These are phyloP conservation scores for Silene conica DNA, from an alignment of 148 eudicot genomes.

Conservation along the genomic window DNA sequence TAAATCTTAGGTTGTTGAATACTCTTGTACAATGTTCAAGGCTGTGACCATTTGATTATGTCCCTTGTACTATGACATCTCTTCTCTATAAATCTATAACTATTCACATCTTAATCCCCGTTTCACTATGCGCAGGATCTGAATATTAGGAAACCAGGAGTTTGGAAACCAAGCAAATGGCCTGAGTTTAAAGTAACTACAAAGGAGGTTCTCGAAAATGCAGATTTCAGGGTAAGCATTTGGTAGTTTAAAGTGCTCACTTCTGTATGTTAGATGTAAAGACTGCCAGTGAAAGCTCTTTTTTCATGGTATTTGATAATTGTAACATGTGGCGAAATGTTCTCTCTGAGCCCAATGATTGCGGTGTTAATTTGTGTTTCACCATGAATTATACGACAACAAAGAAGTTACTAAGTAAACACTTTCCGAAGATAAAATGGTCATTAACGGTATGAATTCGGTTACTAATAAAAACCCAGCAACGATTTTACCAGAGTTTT, in stretches of 20 bases:
- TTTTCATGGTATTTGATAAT: not conserved
- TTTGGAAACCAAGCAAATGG: slow-evolving; percentile 47
- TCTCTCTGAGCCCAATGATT: not conserved
- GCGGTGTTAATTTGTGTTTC: not conserved
- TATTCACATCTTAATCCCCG: not conserved
- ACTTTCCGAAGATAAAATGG: not conserved
- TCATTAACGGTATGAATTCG: not conserved
- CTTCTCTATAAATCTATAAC: not conserved
- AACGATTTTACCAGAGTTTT: not conserved
- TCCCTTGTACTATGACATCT: no score
- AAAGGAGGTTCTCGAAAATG: slow-evolving; percentile 69
- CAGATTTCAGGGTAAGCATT: slow-evolving; percentile 85
- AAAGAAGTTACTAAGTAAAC: not conserved
- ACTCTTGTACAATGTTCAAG: not conserved
- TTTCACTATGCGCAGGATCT: slow-evolving; percentile 50
- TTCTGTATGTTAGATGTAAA: not conserved
- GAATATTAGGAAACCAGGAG: slow-evolving; percentile 66
- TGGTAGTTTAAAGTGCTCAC: not conserved
- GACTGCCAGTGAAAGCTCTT: not conserved
- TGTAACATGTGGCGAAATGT: not conserved
- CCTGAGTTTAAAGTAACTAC: slow-evolving; percentile 70
- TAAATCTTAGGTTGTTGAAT: not conserved
- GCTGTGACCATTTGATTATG: not conserved
- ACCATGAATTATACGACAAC: not conserved
- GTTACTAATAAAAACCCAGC: not conserved